Evolutionary conservation across 495 filamentous ascomycete genomes (phyloP), one percentile per base, ranked within the genome.

Genomic region (Polyplosphaeria fusca): DNA sequence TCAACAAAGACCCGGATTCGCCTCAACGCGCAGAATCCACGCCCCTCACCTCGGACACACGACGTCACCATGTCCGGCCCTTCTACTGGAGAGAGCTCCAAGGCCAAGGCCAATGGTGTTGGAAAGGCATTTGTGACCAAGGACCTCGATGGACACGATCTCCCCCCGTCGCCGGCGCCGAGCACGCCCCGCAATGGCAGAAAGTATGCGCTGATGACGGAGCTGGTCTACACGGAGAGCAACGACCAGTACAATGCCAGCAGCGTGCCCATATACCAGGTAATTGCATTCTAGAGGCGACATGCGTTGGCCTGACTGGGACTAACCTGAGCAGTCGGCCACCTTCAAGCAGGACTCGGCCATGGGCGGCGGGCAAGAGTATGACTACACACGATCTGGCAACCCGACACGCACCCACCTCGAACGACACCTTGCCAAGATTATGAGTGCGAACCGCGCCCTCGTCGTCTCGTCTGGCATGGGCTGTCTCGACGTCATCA

Each of bases 341-440:
- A 98, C 93, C 32, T 98, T 98, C 78, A 97, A 97, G 73, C 93
- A 96, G 75, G 82, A 82, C 48, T 91, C 90, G 50, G 81, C 78
- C 57, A 82, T 81, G 51, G 88, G 87, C 41, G 88, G 87, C 42
- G 86, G 82, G 39, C 77, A 76, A 50, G 91, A 96, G 71, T 98
- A 97, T 75, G 93, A 98, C 77, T 98, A 98, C 78, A 96, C 93
- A 32, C 86, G 93, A 22, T 95, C 90, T 28, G 93, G 93, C 25
- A 98, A 98, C 68, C 93, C 93, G 16, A 98, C 93, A 43, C 83
- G 93, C 43, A 95, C 92, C 20, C 94, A 97, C 67, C 82, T 98
- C 54, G 93, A 98, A 74, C 85, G 93, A 55, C 93, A 98, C 71
- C 79, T 98, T 55, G 94, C 93, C 58, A 97, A 97, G 80, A 95